Evolutionary conservation across 2,329 filamentous ascomycete genomes (phyloP), one percentile per base, ranked within the genome.

Genomic region (Aspergillus transmontanensis): DNA sequence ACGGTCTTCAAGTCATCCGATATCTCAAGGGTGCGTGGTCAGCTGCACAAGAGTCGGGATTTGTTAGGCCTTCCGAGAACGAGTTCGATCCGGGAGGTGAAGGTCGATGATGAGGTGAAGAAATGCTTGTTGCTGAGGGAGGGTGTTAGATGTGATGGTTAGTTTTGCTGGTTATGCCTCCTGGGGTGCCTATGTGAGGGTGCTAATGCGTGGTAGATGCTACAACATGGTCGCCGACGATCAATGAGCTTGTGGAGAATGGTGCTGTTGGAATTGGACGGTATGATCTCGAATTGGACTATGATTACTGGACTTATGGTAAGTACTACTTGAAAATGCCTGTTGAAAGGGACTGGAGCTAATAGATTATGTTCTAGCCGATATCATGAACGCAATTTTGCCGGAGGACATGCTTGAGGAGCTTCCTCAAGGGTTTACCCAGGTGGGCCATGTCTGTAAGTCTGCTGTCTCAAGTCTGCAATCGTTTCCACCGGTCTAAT

Each of bases 301-400:
- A 99, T 79, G 86, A 90, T 70, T 89, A 94, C 78, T 98, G 93
- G 92, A 90, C 83, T 57, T 94, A 96, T 75, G 83, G 90, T 91
- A 84, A 69, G 85, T 76, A 30, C 21, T 28, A 32, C 28, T 32
- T 43, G 57, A 59, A 54, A 10, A 30, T 12, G 9, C 51, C 58
- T 54, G 10, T 43, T 28, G 7, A 10, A 26, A 30, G 41, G 7
- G 41, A 23, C 9, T 19, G n/a, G 16, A 51, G 26, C 48, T 50
- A 48, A 51, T 51, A 64, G 69, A 55, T 68, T 56, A 36, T 55
- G 12, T 30, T 57, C 30, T 60, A 91, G 90, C 90, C 65, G 94
- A 98, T 70, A 90, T 99, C 45, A 91, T 97, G 73, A 83, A 83
- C 56, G 87, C 92, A 4, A 87, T 97, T 60, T 83, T 99, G 1